Evolutionary conservation across 139 green algal species (phyloP).

Genomic region (Diplosphaera chodatii): DNA sequence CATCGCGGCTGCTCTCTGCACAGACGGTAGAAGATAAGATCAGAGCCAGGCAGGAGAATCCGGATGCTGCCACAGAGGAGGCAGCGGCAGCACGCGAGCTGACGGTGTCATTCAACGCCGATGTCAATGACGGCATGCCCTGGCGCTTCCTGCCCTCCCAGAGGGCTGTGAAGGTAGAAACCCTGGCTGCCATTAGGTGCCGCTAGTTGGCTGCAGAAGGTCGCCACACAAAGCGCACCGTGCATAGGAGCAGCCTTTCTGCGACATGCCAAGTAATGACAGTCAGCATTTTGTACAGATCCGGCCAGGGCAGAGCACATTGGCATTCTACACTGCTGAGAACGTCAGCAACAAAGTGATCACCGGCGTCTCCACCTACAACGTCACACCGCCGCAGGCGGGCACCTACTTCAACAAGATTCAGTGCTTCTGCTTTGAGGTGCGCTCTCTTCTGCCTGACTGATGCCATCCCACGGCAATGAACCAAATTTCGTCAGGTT

Average conservation of each 20-base stretch:
- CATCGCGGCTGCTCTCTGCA: too few species aligned
- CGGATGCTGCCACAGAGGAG: constrained; percentile 41
- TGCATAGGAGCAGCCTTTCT: too few species aligned
- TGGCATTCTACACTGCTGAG: constrained; percentile 95
- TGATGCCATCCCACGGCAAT: not conserved
- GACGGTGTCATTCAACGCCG: constrained; percentile 82
- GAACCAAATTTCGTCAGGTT: not conserved
- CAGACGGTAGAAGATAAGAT: constrained; percentile 76
- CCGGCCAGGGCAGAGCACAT: constrained; percentile 81
- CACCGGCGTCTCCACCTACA: constrained; percentile 95
- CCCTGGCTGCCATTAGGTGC: too few species aligned
- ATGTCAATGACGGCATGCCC: constrained; percentile 83
- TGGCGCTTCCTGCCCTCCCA: constrained; percentile 92
- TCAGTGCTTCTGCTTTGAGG: constrained; percentile 94
- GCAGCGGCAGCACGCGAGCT: constrained; percentile 58
- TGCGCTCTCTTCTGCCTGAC: not conserved
- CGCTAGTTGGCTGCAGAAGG: not conserved
- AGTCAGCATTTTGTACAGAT: constrained; percentile 36
- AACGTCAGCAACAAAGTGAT: constrained; percentile 71
- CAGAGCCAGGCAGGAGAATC: constrained; percentile 33
- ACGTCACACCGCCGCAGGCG: constrained; percentile 81
- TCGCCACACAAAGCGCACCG: too few species aligned
- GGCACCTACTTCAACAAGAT: constrained; percentile 99
- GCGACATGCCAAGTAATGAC: too few species aligned
- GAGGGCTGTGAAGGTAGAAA: constrained; percentile 35